A percentile compares a stretch with the other conserved stretches of the same genome.
Evolutionary conservation across 208 protist species (phyloP).

Genomic region (Porcisia deanei): DNA sequence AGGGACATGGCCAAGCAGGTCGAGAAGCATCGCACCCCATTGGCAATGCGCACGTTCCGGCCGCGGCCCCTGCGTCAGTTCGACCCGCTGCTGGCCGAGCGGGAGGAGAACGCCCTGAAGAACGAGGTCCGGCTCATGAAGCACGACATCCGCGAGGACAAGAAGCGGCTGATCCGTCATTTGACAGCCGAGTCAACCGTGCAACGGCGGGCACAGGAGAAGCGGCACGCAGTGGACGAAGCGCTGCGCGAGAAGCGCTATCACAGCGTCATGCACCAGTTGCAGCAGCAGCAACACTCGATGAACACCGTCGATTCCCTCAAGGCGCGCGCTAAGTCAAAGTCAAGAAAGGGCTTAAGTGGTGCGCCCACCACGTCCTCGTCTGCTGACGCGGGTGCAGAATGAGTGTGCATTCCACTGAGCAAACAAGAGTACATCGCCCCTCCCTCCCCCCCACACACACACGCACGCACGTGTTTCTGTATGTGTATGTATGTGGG

Average conservation of each 20-base stretch:
- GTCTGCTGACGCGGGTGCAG: slow-evolving; percentile 15
- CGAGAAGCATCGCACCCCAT: slow-evolving; percentile 56
- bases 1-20: slow-evolving; percentile 19
- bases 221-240: slow-evolving; percentile 40
- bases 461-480: no score
- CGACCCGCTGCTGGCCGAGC: slow-evolving; percentile 74
- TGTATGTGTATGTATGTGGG: no score
- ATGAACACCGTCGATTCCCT: slow-evolving; percentile 88
- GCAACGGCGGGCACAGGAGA: slow-evolving; percentile 68
- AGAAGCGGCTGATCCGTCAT: slow-evolving; percentile 84
- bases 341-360: slow-evolving; percentile 62
- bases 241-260: slow-evolving; percentile 58
- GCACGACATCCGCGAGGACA: slow-evolving; percentile 80
- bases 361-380: slow-evolving; percentile 35
- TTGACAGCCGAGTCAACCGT: slow-evolving; percentile 81
- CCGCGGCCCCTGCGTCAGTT: slow-evolving; percentile 84
- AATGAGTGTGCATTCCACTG: neutral
- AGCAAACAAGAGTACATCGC: neutral
- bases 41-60: slow-evolving; percentile 85
- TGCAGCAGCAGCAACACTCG: slow-evolving; percentile 85
- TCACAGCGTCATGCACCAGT: slow-evolving; percentile 71
- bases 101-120: slow-evolving; percentile 54
- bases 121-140: slow-evolving; percentile 69
- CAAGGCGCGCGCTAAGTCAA: slow-evolving; percentile 65
- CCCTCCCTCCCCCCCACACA: no score